Base-by-base conservation (phyloP, 2,329 filamentous ascomycete genomes). In the Fusarium sp. region DNA sequence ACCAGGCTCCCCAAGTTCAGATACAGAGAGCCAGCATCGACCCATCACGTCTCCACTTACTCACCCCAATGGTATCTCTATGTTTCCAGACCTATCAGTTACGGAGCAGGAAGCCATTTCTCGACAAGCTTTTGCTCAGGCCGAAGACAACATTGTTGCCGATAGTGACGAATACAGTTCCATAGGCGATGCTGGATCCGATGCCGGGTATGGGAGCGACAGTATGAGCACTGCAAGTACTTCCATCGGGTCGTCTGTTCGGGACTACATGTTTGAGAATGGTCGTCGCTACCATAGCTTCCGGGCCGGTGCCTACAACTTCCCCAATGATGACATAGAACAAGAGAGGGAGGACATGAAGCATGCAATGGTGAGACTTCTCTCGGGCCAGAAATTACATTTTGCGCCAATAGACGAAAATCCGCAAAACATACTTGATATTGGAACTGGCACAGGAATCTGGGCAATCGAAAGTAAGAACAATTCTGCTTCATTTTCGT, bases 261-360 rank as follows among this genome's bases (percentile, higher is more conserved):
- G 85, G 47, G 84, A 90, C 68, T 90, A 88, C 71, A 81, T 83
- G 54, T 85, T 82, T 63, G 87, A 90, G 73, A 89, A 91, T 74
- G 89, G 89, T n/a, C 83, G 88, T 30, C 83, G 88, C 31, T 91
- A 90, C 65, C 88, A 90, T 74, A 83, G 83, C 45, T 89, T 87
- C 74, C 82, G 87, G 24, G 86, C 88, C 63, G 88, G 87, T 11
- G 75, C 78, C 16, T 91, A 91, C 74, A 86, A 86, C 61, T 89
- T 90, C 55, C 89, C 89, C 31, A 91, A 90, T 61, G 89, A 91
- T 67, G 88, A 90, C 54, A 80, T 85, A 10, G 89, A 91, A 79
- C 88, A 90, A 76, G 87, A 90, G 71, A 81, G 87, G 41, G 85
- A 89, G 72, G 87, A 90, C 57, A 85, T 90, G 83, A 88, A 87